Evolutionary conservation across 2,329 filamentous ascomycete species (phyloP), one percentile per base, ranked within the genome.

Genomic region (Penicillium hesseltinei): DNA sequence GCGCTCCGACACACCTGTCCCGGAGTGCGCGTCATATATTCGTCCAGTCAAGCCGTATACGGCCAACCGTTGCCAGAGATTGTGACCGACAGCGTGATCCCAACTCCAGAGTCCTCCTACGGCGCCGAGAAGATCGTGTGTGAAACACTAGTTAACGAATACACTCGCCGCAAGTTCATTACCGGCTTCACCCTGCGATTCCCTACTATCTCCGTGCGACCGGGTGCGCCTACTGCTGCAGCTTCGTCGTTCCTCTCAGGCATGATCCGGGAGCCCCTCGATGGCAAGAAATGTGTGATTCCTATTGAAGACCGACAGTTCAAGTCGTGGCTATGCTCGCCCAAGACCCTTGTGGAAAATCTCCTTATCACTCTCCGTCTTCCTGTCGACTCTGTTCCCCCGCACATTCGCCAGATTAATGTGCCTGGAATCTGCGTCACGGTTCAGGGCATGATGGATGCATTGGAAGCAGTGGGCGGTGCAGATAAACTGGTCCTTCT

Each of bases 201-300:
- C 49, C 85, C 85, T 0, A 87, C 84, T 0, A 80, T 88, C 19
- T 81, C 81, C 2, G 84, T 88, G 23, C 79, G 85, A 0, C 83
- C 85, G 0, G 85, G 85, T 1, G 77, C 76, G 19, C 85, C 85
- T 0, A 84, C 83, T 5, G 81, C 80, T 1, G 85, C 85, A 0
- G 85, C 85, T n/a, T 84, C 82, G 1, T 84, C 82, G 0, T 88
- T 87, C 64, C 75, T 87, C 10, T 85, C 69, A 0, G 85, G 85
- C 13, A 87, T 88, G 71, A 84, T 88, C 53, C 78, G 85, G 23
- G 85, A 88, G 73, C 84, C 85, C 0, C 76, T 88, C 65, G 76
- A 80, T 38, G 84, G 84, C 3, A 69, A 79, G 50, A 76, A 79
- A 62, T 84, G 81, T 57, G 69, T 82, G 0, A 78, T 86, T 56